These are phyloP conservation scores for Lachnellula suecica DNA, from an alignment of 2,329 filamentous ascomycete species.

Conservation along the genomic window DNA sequence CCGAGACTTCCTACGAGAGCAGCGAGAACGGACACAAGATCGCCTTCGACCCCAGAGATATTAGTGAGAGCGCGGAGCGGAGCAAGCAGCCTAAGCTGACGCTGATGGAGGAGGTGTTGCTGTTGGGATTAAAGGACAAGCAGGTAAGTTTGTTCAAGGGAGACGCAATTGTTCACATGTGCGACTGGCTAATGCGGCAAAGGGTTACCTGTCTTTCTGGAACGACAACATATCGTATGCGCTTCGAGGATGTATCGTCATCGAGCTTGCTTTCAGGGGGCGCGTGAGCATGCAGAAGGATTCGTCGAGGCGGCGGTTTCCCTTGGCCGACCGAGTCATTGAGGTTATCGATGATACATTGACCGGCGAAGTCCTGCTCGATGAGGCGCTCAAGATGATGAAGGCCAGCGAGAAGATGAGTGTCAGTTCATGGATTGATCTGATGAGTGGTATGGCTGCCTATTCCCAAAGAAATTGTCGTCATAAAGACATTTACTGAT, in stretches of 20 bases:
- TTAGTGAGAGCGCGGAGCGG: slow-evolving; percentile 93
- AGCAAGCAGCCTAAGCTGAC: slow-evolving; percentile 98
- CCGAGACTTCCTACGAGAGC: slow-evolving; percentile 85
- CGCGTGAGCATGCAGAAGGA: slow-evolving; percentile 99
- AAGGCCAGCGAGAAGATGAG: slow-evolving; percentile 99
- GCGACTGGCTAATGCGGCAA: slow-evolving; percentile 19
- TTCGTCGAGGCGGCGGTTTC: slow-evolving; percentile 85
- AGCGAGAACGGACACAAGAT: slow-evolving; percentile 98
- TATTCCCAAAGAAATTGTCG: not conserved
- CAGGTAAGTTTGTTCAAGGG: slow-evolving; percentile 63
- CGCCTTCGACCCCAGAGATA: slow-evolving; percentile 94
- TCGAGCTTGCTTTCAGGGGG: slow-evolving; percentile 93
- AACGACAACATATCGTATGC: slow-evolving; percentile 99
- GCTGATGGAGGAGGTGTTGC: slow-evolving; percentile 95
- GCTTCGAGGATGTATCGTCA: slow-evolving; percentile 94
- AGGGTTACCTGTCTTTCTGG: slow-evolving; percentile 99
- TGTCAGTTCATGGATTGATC: slow-evolving; percentile 97
- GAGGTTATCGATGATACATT: slow-evolving; percentile 96
- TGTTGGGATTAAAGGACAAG: slow-evolving; percentile 97
- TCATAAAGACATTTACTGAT: slow-evolving; percentile 12
- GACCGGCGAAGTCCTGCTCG: slow-evolving; percentile 93
- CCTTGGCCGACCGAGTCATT: slow-evolving; percentile 88
- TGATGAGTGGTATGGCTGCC: slow-evolving; percentile 78
- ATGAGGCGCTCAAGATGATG: slow-evolving; percentile 99
- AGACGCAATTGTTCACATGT: slow-evolving; percentile 6